Evolutionary conservation across 2,329 filamentous ascomycete species (phyloP).

Genomic region (Scolecobasidium constrictum): DNA sequence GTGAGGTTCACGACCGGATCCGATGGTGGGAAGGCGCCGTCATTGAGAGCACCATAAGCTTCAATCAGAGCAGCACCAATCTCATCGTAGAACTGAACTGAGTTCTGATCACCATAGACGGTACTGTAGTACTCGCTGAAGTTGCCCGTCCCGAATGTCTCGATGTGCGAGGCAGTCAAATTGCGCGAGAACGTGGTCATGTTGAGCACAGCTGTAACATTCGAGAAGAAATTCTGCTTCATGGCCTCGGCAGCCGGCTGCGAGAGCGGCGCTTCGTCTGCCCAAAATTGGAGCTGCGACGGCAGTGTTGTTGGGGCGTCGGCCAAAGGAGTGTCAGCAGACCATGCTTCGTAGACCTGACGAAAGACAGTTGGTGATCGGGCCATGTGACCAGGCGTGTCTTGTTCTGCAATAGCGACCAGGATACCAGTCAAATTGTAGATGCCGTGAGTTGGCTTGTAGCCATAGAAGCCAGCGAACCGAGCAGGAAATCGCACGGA

Average conservation of each 20-base stretch:
- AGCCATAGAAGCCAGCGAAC: conserved; percentile 40
- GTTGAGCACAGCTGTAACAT: conserved; percentile 1
- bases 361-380: conserved; percentile 14
- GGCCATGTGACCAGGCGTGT: conserved; percentile 36
- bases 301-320: too few species aligned
- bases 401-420: conserved; percentile 36
- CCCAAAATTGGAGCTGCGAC: too few species aligned
- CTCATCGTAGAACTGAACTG: conserved; percentile 12
- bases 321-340: too few species aligned
- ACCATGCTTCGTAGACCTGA: too few species aligned
- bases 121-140: conserved; percentile 11
- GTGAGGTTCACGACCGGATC: too few species aligned
- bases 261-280: conserved; percentile 29
- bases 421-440: conserved; percentile 38
- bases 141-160: too few species aligned
- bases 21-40: background rate
- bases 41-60: conserved; percentile 3
- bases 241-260: conserved; percentile 25
- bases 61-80: too few species aligned
- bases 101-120: conserved; percentile 12
- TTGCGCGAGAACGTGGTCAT: too few species aligned
- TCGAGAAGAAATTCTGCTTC: conserved; percentile 29
- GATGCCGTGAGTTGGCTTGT: conserved; percentile 36
- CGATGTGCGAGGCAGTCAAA: too few species aligned
- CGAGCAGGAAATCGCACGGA: conserved; percentile 38